phyloP scores from a whole-genome alignment of 805 yeast species.

The Candida krabiensis region DNA sequence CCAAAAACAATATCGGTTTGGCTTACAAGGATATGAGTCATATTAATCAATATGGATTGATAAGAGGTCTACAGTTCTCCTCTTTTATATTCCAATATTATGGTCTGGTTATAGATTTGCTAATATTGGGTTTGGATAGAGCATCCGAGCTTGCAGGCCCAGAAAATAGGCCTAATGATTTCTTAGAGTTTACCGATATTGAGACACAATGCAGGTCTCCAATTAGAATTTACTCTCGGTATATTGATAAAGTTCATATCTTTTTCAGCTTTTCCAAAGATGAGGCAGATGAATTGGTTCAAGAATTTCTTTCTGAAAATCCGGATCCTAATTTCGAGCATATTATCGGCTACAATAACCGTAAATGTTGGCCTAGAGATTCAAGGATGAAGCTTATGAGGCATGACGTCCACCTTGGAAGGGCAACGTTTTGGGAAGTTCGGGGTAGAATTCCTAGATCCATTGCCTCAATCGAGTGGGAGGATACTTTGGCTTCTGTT shows the following conservation, averaged over 20 bases:
- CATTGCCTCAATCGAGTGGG: constrained; percentile 74
- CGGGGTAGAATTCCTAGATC: constrained; percentile 76
- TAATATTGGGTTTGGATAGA: constrained; percentile 80
- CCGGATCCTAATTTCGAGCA: constrained; percentile 93
- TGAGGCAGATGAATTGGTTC: constrained; percentile 73
- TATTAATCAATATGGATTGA: constrained; percentile 81
- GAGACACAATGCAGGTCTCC: constrained; percentile 70
- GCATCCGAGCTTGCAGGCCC: constrained; percentile 88
- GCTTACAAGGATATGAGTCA: constrained; percentile 95
- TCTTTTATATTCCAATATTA: constrained; percentile 89
- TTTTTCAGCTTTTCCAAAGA: constrained; percentile 72
- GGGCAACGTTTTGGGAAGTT: constrained; percentile 92
- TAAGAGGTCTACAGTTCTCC: constrained; percentile 88
- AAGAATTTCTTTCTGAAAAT: constrained; percentile 75
- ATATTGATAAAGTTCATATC: constrained; percentile 78
- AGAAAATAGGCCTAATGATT: constrained; percentile 68
- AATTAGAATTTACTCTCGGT: constrained; percentile 75
- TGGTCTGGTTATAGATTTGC: constrained; percentile 79
- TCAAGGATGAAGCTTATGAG: constrained; percentile 87
- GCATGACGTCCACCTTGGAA: constrained; percentile 87
- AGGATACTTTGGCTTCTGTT: constrained; percentile 77
- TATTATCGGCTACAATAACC: constrained; percentile 81
- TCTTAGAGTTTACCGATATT: constrained; percentile 63
- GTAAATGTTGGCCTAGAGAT: constrained; percentile 94
- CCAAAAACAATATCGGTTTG: constrained; percentile 81